These are phyloP conservation scores for Cymbopogon flexuosus DNA, from an alignment of 202 grass and related monocot species.

Conservation along the genomic window DNA sequence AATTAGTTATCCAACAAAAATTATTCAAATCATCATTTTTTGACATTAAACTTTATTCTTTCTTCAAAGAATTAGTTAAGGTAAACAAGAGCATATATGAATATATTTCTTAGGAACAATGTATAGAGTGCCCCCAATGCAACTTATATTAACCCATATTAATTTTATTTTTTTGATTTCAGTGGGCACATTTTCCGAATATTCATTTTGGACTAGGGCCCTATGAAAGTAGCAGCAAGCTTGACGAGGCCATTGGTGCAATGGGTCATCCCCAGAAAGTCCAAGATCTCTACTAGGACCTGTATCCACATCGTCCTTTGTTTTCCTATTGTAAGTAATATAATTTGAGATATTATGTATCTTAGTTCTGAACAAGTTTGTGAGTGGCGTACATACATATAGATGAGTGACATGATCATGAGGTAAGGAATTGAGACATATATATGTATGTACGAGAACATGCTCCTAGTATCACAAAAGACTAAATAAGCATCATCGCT, in stretches of 20 bases:
- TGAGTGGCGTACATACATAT: conserved; percentile 21
- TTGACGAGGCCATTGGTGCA: conserved; percentile 46
- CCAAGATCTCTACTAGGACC: conserved; percentile 49
- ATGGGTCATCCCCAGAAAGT: conserved; percentile 34
- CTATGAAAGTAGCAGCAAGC: conserved; percentile 56
- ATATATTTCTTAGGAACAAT: background rate
- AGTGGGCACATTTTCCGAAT: conserved; percentile 96
- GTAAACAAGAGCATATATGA: background rate
- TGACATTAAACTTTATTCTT: background rate
- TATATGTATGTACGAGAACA: conserved; percentile 19
- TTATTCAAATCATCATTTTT: background rate
- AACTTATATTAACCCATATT: background rate
- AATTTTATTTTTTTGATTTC: conserved; percentile 22
- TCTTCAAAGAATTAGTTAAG: background rate
- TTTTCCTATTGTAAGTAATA: conserved; percentile 33
- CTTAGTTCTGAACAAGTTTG: conserved; percentile 21
- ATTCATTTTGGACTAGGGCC: conserved; percentile 75
- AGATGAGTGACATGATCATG: background rate
- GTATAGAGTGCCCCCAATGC: background rate
- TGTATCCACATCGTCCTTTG: background rate
- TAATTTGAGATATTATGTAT: background rate
- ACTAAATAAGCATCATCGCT: conserved; percentile 1
- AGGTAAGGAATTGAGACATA: background rate
- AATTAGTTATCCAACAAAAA: background rate
- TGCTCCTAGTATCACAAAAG: background rate